Conservation (phyloP, 345 rosid species). For the Lagerstroemia speciosa region DNA sequence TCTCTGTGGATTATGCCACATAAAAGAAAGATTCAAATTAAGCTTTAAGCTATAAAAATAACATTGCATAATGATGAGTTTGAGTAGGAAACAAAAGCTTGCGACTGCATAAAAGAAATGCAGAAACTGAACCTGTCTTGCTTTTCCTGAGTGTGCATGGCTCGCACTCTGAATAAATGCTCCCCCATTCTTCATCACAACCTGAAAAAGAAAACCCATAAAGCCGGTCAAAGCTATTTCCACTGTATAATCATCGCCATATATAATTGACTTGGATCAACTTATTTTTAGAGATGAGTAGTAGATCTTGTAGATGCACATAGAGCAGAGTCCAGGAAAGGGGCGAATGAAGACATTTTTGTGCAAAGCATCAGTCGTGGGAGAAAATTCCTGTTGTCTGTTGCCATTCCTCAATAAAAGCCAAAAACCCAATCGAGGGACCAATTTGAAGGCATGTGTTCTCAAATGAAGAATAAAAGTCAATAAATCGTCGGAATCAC, state of each 20-base stretch:
- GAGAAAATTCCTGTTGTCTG: not conserved
- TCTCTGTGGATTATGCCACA: constrained; percentile 30
- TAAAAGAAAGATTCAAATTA: constrained; percentile 4
- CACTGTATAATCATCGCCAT: constrained; percentile 9
- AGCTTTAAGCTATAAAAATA: not conserved
- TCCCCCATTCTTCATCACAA: constrained; percentile 64
- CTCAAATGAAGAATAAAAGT: too few species aligned
- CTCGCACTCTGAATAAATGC: constrained; percentile 58
- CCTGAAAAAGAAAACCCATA: constrained; percentile 53
- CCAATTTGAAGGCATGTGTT: not conserved
- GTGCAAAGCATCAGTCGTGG: not conserved
- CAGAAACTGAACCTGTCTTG: constrained; percentile 63
- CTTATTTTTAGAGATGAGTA: not conserved
- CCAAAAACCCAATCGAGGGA: not conserved
- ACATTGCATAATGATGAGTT: not conserved
- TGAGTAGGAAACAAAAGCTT: not conserved
- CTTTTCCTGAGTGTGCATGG: constrained; percentile 84
- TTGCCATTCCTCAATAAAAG: not conserved
- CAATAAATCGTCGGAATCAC: constrained; percentile 19
- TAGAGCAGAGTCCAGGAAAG: not conserved
- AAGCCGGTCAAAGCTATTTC: constrained; percentile 48
- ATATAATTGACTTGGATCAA: constrained; percentile 2
- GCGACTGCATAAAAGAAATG: constrained; percentile 2
- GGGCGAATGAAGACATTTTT: not conserved
- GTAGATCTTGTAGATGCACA: constrained; percentile 2